phyloP scores from a whole-genome alignment of 2,329 filamentous ascomycete genomes.

The Parascedosporium putredinis region DNA sequence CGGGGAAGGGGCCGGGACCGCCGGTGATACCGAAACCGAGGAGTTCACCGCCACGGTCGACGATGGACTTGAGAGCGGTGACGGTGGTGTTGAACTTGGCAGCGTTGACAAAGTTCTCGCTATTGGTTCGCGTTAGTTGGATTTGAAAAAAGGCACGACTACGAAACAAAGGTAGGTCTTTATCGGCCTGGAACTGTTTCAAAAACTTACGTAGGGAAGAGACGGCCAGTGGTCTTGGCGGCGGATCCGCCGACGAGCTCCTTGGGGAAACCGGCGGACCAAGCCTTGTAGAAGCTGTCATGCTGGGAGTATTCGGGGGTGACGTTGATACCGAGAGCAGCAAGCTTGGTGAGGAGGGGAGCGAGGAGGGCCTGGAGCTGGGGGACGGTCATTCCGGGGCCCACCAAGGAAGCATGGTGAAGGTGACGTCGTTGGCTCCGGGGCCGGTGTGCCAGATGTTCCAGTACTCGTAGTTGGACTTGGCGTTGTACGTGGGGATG shows the following conservation, averaged over 20 bases:
- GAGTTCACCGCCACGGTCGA: background rate
- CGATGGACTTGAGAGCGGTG: conserved; percentile 1
- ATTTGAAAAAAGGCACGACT: too few species aligned
- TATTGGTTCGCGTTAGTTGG: too few species aligned
- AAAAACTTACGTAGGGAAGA: conserved; percentile 1
- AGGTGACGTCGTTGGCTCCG: conserved; percentile 34
- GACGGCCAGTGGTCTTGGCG: conserved; percentile 1
- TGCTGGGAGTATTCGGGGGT: conserved; percentile 28
- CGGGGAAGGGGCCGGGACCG: conserved; percentile 11
- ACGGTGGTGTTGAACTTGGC: conserved; percentile 2
- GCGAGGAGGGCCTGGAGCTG: conserved; percentile 32
- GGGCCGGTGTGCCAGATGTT: conserved; percentile 1
- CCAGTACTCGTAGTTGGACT: conserved; percentile 24
- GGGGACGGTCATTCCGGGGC: conserved; percentile 31
- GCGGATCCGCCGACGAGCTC: background rate
- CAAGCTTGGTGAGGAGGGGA: conserved; percentile 31
- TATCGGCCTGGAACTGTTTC: background rate
- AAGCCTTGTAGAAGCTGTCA: conserved; percentile 37
- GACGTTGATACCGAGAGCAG: conserved; percentile 22
- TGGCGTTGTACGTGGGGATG: conserved; percentile 36
- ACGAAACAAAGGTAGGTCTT: background rate
- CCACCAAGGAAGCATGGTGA: conserved; percentile 35
- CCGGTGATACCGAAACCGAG: background rate
- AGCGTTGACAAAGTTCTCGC: conserved; percentile 1
- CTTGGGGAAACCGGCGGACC: conserved; percentile 13